A percentile compares a stretch with the other conserved stretches of the same genome.
Evolutionary conservation across 192 early-diverging fungal genomes (phyloP).

Genomic region (Mortierella antarctica): DNA sequence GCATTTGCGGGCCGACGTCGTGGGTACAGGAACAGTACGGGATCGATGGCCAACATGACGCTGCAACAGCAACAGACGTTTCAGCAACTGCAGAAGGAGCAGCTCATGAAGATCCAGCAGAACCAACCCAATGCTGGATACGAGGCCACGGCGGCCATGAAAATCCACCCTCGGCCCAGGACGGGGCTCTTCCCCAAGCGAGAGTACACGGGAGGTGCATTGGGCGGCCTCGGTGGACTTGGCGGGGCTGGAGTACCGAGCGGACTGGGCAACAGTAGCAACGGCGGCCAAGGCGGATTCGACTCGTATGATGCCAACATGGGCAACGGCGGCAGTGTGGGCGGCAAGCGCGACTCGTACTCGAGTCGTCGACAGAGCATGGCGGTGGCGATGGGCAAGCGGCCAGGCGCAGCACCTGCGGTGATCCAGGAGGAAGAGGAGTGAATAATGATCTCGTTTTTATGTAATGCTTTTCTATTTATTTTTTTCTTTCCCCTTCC

Average conservation of each 20-base stretch:
- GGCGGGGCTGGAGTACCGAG: constrained; percentile 6
- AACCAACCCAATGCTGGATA: constrained; percentile 45
- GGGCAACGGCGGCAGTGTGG: neutral
- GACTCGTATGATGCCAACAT: neutral
- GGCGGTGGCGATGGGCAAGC: constrained; percentile 44
- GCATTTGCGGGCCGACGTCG: constrained; percentile 48
- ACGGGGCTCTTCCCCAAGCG: constrained; percentile 39
- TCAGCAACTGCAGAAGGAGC: constrained; percentile 41
- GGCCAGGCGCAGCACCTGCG: constrained; percentile 36
- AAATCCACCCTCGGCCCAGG: constrained; percentile 34
- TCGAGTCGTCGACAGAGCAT: constrained; percentile 49
- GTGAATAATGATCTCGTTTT: constrained; percentile 4
- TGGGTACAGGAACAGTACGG: constrained; percentile 49
- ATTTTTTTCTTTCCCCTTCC: neutral
- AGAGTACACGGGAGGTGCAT: constrained; percentile 23
- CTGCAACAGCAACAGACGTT: constrained; percentile 47
- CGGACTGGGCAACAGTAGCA: neutral
- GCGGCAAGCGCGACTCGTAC: constrained; percentile 45
- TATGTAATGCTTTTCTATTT: neutral
- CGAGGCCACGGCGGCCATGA: constrained; percentile 49
- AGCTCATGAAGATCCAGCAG: constrained; percentile 44
- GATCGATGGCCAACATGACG: constrained; percentile 52
- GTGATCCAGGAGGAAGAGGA: constrained; percentile 54
- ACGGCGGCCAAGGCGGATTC: neutral
- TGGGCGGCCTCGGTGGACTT: constrained; percentile 26